Evolutionary conservation across 495 filamentous ascomycete species (phyloP).

Genomic region (Letharia columbiana): DNA sequence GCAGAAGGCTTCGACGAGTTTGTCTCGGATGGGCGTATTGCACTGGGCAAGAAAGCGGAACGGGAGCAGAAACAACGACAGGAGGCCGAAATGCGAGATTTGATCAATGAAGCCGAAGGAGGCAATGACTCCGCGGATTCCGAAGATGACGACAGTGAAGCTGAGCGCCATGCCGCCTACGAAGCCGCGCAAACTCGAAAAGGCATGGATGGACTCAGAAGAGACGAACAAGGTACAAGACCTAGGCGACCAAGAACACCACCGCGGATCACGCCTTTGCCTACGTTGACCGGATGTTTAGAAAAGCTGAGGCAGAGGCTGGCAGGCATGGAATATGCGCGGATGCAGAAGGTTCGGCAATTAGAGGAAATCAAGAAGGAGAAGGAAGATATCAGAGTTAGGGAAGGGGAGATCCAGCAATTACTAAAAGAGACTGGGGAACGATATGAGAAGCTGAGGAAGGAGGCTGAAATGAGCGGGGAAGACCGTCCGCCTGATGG

Average conservation of each 20-base stretch:
- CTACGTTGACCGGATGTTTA: slow-evolving; percentile 42
- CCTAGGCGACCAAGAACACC: slow-evolving; percentile 42
- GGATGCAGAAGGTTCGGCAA: slow-evolving; percentile 44
- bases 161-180: slow-evolving; percentile 74
- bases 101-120: slow-evolving; percentile 74
- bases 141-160: slow-evolving; percentile 60
- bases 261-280: slow-evolving; percentile 50
- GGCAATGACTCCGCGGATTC: slow-evolving; percentile 45
- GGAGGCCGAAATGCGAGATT: slow-evolving; percentile 67
- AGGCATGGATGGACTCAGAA: slow-evolving; percentile 60
- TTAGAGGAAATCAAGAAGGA: slow-evolving; percentile 57
- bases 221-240: slow-evolving; percentile 30
- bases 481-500: not conserved
- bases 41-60: slow-evolving; percentile 72
- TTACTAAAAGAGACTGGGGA: slow-evolving; percentile 76
- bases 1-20: slow-evolving; percentile 92
- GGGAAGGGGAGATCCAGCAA: slow-evolving; percentile 74
- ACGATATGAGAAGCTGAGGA: slow-evolving; percentile 56
- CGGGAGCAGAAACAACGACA: slow-evolving; percentile 59
- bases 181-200: slow-evolving; percentile 80
- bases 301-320: slow-evolving; percentile 45
- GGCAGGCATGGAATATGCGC: slow-evolving; percentile 46
- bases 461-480: slow-evolving; percentile 39
- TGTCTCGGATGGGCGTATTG: slow-evolving; percentile 72
- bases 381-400: slow-evolving; percentile 57